phyloP scores from a whole-genome alignment of 2,329 filamentous ascomycete genomes.

The Phialemoniopsis sp. region DNA sequence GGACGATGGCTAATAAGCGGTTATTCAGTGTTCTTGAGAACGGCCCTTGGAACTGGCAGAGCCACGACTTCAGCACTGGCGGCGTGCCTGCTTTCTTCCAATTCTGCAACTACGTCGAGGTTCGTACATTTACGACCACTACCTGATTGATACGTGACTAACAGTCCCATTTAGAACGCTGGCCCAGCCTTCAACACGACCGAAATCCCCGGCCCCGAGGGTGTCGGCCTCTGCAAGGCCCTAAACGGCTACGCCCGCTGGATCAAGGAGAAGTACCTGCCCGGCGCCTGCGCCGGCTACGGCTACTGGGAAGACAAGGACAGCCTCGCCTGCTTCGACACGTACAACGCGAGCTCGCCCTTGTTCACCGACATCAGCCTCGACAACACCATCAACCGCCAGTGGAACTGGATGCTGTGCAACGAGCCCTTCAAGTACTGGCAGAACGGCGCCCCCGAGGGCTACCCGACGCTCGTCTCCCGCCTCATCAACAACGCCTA shows the following conservation, averaged over 20 bases:
- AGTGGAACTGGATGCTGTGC: constrained; percentile 54
- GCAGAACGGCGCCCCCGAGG: constrained; percentile 39
- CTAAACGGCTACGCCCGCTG: constrained; percentile 47
- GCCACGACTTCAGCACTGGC: constrained; percentile 34
- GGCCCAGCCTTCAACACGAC: constrained; percentile 23
- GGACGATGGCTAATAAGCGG: not conserved
- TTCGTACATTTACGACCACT: not conserved
- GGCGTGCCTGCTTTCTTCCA: constrained; percentile 32
- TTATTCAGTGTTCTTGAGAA: constrained; percentile 40
- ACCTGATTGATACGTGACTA: not conserved
- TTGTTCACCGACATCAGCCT: constrained; percentile 28
- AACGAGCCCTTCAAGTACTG: constrained; percentile 40
- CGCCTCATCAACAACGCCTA: constrained; percentile 27
- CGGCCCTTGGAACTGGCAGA: constrained; percentile 56
- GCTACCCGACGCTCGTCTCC: constrained; percentile 33
- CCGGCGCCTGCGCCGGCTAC: constrained; percentile 37
- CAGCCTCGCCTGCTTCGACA: constrained; percentile 41
- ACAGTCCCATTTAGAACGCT: constrained; percentile 24
- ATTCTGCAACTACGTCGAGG: constrained; percentile 45
- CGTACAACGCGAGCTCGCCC: constrained; percentile 39
- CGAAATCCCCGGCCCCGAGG: constrained; percentile 39
- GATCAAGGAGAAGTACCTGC: constrained; percentile 34
- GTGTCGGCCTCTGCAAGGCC: constrained; percentile 47
- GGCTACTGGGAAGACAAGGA: constrained; percentile 36
- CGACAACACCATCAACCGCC: constrained; percentile 39